phyloP scores from a whole-genome alignment of 805 yeast genomes.

The Kuraishia hungarica region DNA sequence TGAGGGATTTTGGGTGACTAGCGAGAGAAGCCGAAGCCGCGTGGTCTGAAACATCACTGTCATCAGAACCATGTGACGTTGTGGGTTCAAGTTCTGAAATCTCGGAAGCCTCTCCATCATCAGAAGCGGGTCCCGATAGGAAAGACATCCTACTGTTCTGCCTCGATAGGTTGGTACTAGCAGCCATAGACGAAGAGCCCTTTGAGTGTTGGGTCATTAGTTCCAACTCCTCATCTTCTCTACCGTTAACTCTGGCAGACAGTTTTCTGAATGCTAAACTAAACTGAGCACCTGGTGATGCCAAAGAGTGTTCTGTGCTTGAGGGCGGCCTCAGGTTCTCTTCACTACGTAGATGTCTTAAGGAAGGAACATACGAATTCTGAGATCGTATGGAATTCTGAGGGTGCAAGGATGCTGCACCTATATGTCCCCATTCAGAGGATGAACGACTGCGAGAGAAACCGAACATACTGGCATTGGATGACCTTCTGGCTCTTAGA shows the following conservation, averaged over 20 bases:
- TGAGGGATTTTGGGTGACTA: background rate
- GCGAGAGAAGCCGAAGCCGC: background rate
- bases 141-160: conserved; percentile 3
- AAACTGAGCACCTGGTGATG: conserved; percentile 12
- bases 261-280: conserved; percentile 13
- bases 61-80: background rate
- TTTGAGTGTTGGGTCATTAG: background rate
- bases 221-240: conserved; percentile 8
- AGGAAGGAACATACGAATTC: background rate
- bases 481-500: conserved; percentile 1
- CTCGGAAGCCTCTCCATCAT: conserved; percentile 1
- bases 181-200: background rate
- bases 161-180: background rate
- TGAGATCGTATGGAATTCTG: conserved; percentile 2
- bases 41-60: background rate
- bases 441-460: background rate
- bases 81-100: background rate
- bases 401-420: background rate
- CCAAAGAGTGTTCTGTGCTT: background rate
- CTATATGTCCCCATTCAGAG: background rate
- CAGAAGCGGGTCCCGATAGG: conserved; percentile 3
- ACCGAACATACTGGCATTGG: background rate
- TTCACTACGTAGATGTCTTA: background rate
- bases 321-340: background rate
- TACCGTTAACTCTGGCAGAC: conserved; percentile 16